phyloP scores from a whole-genome alignment of 176 grass and related monocot species.

The Zea luxurians region DNA sequence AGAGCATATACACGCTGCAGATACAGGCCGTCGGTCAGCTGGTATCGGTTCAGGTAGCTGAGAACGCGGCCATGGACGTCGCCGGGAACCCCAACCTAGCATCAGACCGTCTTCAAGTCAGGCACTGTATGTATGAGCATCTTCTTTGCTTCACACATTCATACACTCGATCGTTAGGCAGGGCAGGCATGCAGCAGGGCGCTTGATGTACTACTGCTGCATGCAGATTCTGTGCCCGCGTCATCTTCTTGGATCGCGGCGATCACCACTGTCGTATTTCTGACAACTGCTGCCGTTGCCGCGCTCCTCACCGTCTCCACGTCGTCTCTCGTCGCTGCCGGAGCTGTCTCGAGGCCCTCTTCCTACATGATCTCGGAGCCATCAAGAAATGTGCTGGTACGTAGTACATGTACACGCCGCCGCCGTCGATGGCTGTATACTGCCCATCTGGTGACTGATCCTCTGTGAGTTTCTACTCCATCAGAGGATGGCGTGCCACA shows the following conservation, averaged over 20 bases:
- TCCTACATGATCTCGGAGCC: conserved; percentile 71
- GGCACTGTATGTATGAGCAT: conserved; percentile 62
- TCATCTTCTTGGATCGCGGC: conserved; percentile 61
- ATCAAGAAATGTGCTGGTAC: conserved; percentile 82
- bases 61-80: conserved; percentile 70
- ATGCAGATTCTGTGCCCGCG: conserved; percentile 69
- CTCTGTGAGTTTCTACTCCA: neutral
- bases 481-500: conserved; percentile 87
- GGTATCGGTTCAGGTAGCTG: conserved; percentile 68
- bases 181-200: neutral
- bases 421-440: neutral
- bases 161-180: neutral
- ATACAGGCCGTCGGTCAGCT: conserved; percentile 59
- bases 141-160: neutral
- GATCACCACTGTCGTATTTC: conserved; percentile 48
- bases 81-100: conserved; percentile 77
- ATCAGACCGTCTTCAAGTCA: conserved; percentile 85
- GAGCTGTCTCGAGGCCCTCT: conserved; percentile 63
- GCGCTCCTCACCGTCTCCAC: conserved; percentile 70
- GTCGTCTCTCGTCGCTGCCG: conserved; percentile 67
- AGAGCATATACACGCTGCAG: conserved; percentile 67
- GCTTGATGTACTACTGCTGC: neutral
- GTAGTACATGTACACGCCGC: neutral
- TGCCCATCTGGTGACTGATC: neutral
- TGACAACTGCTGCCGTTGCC: conserved; percentile 47